phyloP scores from a whole-genome alignment of 768 basidiomycete genomes.

The Boletus pseudo-olivaceus region DNA sequence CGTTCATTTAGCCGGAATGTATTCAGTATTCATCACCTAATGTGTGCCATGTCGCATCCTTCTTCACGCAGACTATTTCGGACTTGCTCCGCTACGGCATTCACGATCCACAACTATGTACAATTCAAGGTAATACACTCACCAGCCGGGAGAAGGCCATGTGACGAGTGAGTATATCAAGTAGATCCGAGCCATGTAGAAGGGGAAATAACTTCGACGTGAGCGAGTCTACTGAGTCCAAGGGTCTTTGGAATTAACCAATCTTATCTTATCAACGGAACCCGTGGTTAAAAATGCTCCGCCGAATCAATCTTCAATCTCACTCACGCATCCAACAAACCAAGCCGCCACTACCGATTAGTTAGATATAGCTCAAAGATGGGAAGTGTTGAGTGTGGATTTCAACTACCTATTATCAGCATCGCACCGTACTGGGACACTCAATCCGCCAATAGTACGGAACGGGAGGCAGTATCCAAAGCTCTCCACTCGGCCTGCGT shows the following conservation, averaged over 20 bases:
- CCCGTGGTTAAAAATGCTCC: background rate
- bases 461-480: constrained; percentile 45
- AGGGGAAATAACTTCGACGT: background rate
- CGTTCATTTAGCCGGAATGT: constrained; percentile 15
- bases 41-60: constrained; percentile 1
- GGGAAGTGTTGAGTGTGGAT: constrained; percentile 1
- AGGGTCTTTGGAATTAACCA: background rate
- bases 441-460: constrained; percentile 27
- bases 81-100: background rate
- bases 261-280: constrained; percentile 20
- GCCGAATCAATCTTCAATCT: background rate
- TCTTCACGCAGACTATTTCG: background rate
- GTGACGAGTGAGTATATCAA: background rate
- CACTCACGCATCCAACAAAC: background rate
- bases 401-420: constrained; percentile 64
- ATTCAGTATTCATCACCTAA: constrained; percentile 22
- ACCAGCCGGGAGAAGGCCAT: background rate
- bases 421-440: constrained; percentile 60
- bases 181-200: background rate
- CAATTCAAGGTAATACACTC: background rate
- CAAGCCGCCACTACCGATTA: background rate
- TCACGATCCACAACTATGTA: background rate
- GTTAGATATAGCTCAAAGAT: constrained; percentile 4
- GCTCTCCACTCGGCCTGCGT: constrained; percentile 72
- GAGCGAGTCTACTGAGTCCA: background rate